These are phyloP conservation scores for Asterionellopsis glacialis DNA, from an alignment of 108 stramenopile genomes.

Conservation along the genomic window DNA sequence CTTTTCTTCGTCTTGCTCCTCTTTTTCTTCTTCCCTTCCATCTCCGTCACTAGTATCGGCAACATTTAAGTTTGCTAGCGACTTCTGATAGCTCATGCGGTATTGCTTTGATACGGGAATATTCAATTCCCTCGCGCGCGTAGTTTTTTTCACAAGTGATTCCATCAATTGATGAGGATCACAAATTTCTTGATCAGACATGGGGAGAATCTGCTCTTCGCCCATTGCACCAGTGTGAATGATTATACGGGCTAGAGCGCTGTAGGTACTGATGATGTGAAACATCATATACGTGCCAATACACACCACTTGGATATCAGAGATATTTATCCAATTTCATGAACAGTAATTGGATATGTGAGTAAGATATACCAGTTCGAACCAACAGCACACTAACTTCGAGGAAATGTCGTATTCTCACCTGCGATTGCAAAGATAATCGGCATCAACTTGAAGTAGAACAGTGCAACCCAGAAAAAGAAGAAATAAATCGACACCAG, in stretches of 20 bases:
- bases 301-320: not conserved
- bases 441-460: conserved; percentile 5
- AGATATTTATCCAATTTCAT: too few relatives aligned
- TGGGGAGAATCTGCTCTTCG: conserved; percentile 4
- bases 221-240: conserved; percentile 26
- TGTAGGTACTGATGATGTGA: conserved; percentile 18
- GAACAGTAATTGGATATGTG: too few relatives aligned
- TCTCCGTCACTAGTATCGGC: too few relatives aligned
- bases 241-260: conserved; percentile 22
- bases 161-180: not conserved
- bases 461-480: conserved; percentile 25
- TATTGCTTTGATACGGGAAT: not conserved
- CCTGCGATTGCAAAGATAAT: not conserved
- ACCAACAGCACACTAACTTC: too few relatives aligned
- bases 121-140: not conserved
- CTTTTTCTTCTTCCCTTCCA: too few relatives aligned
- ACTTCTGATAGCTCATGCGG: not conserved
- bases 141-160: not conserved
- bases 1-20: too few relatives aligned
- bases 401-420: too few relatives aligned
- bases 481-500: conserved; percentile 29
- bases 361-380: too few relatives aligned
- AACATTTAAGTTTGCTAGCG: too few relatives aligned
- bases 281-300: conserved; percentile 5
- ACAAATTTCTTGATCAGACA: not conserved